These are phyloP conservation scores for Lanmaoa pseudosensibilis DNA, from an alignment of 768 basidiomycete genomes.

Conservation along the genomic window DNA sequence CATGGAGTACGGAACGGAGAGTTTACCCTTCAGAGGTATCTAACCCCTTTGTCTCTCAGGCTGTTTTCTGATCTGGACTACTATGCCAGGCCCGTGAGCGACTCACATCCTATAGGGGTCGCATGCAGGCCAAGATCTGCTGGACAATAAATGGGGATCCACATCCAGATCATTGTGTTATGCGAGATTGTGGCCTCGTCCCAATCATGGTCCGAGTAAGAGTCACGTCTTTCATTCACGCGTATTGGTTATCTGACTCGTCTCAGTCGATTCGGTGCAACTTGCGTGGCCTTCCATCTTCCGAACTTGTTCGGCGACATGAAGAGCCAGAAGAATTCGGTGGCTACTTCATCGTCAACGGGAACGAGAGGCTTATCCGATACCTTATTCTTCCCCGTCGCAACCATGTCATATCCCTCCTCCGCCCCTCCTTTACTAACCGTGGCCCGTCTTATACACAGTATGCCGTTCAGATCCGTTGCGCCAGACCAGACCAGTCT, in stretches of 20 bases:
- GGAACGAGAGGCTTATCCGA: constrained; percentile 97
- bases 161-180: constrained; percentile 66
- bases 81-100: constrained; percentile 81
- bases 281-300: constrained; percentile 78
- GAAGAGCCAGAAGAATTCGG: constrained; percentile 99
- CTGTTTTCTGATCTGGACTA: constrained; percentile 8
- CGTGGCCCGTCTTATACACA: constrained; percentile 95
- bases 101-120: constrained; percentile 86
- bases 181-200: constrained; percentile 84
- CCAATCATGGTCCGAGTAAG: constrained; percentile 97
- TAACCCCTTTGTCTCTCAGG: background rate
- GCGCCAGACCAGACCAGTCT: constrained; percentile 90
- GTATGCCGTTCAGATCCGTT: constrained; percentile 93
- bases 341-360: constrained; percentile 98
- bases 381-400: constrained; percentile 95
- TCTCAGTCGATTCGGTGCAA: constrained; percentile 88
- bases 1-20: constrained; percentile 67
- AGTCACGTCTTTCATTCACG: constrained; percentile 12
- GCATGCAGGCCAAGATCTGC: constrained; percentile 82
- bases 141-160: constrained; percentile 74
- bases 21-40: constrained; percentile 88
- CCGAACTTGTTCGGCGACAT: constrained; percentile 82
- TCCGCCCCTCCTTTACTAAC: constrained; percentile 87
- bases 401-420: constrained; percentile 91
- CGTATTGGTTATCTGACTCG: background rate